These are phyloP conservation scores for Moniliella sp. DNA, from an alignment of 1,284 basidiomycete species.

Conservation along the genomic window DNA sequence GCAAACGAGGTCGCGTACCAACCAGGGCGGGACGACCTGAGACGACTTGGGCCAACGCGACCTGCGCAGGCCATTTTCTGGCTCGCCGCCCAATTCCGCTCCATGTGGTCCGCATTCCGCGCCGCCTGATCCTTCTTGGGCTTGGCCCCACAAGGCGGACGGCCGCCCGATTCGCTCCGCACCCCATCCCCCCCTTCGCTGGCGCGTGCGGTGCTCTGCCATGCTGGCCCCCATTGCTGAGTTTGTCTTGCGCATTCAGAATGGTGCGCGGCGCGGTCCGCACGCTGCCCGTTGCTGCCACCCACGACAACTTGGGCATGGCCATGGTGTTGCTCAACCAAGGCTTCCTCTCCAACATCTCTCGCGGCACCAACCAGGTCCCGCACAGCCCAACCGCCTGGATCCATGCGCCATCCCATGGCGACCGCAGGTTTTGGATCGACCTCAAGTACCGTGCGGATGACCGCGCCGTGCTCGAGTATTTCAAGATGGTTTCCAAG, in stretches of 20 bases:
- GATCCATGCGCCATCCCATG: conserved; percentile 37
- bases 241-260: conserved; percentile 63
- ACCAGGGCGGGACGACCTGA: too few relatives aligned
- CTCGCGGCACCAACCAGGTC: conserved; percentile 53
- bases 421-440: conserved; percentile 51
- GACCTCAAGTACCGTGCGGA: conserved; percentile 62
- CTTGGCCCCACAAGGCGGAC: too few relatives aligned
- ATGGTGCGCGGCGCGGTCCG: conserved; percentile 62
- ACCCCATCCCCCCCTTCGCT: too few relatives aligned
- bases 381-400: conserved; percentile 46
- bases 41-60: too few relatives aligned
- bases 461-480: conserved; percentile 53
- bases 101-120: too few relatives aligned
- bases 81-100: too few relatives aligned
- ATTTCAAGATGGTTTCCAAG: conserved; percentile 52
- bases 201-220: too few relatives aligned
- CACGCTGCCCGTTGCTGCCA: conserved; percentile 53
- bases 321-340: conserved; percentile 62
- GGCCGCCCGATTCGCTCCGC: too few relatives aligned
- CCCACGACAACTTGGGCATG: conserved; percentile 58
- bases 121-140: too few relatives aligned
- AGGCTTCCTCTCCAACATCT: conserved; percentile 59
- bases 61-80: too few relatives aligned
- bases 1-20: too few relatives aligned
- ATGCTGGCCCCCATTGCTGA: too few relatives aligned